Base-by-base conservation (phyloP, 169 alveolate species). In the Plasmodium coatneyi region DNA sequence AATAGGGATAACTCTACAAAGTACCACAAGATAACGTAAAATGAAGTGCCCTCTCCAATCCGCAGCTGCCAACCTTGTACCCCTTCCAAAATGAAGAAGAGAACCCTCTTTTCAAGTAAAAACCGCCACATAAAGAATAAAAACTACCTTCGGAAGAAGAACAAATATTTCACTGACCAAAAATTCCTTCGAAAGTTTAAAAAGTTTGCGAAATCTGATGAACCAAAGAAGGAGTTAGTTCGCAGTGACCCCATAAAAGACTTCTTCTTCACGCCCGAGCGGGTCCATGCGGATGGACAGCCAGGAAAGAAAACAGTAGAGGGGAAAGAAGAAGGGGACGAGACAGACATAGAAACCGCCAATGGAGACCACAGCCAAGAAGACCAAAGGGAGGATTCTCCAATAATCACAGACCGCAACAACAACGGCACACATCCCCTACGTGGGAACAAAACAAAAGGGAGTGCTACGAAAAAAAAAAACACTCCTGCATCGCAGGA, bases 161-260 rank as follows among this genome's bases (percentile, higher is more conserved):
- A 74, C n/a, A 84, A 84, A 34, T 84, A 84, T 52, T 84, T n/a
- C 74, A 87, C 49, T 4, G 94, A 87, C 71, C 82, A 87, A n/a
- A 87, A 87, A 39, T 87, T 87, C 79, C 89, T 87, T 7, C 70
- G 94, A 19, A 87, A 87, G 46, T 87, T 32, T 60, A 87, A 87
- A 87, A 87, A 87, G 49, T 41, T 30, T 12, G 80, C 43, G 79
- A 28, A 78, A 25, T 10, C n/a, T 5, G 71, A 78, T 54, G 94
- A 43, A 28, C 30, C 72, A 5, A 49, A 56, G 46, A 79, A 49
- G 32, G 80, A 87, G 43, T 7, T 79, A 2, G 41, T 60, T 46
- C 54, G 80, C 7, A 87, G 36, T 9, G 94, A 87, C 74, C 94
- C 94, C 10, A 87, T 87, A 12, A 60, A 87, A 70, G 70, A 87